These are phyloP conservation scores for Sclerotinia spermophila DNA, from an alignment of 2,329 filamentous ascomycete species.

Conservation along the genomic window DNA sequence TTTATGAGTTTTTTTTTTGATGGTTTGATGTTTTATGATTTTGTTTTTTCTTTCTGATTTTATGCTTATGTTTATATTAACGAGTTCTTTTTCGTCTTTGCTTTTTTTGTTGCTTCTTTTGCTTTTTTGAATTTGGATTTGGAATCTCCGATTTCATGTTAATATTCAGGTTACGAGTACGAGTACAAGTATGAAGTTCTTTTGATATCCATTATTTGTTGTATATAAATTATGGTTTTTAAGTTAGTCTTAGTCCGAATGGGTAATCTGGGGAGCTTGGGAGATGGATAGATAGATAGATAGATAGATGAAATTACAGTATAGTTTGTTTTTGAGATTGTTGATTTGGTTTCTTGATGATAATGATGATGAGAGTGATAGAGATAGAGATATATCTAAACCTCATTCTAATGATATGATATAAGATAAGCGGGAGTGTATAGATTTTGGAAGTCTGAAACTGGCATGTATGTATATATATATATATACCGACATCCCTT, in stretches of 20 bases:
- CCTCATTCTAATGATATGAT: too few relatives aligned
- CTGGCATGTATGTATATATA: too few relatives aligned
- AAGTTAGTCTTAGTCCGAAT: background rate
- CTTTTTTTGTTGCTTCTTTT: background rate
- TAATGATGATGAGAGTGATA: background rate
- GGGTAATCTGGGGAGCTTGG: background rate
- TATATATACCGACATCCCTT: too few relatives aligned
- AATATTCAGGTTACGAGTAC: background rate
- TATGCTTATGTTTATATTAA: background rate
- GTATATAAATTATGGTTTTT: too few relatives aligned
- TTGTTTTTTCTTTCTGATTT: constrained; percentile 7
- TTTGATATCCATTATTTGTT: background rate
- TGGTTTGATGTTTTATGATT: background rate
- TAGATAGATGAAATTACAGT: background rate
- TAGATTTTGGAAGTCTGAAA: too few relatives aligned
- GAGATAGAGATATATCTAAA: too few relatives aligned
- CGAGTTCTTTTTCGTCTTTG: background rate
- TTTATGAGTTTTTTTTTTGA: background rate
- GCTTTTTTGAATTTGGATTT: background rate
- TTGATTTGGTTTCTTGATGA: background rate
- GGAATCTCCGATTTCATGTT: background rate
- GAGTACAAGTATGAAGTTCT: background rate
- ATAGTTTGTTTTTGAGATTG: background rate
- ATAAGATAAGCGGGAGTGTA: too few relatives aligned
- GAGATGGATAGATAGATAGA: background rate